These are phyloP conservation scores for Aspergillus sp. DNA, from an alignment of 2,329 filamentous ascomycete species.

Conservation along the genomic window DNA sequence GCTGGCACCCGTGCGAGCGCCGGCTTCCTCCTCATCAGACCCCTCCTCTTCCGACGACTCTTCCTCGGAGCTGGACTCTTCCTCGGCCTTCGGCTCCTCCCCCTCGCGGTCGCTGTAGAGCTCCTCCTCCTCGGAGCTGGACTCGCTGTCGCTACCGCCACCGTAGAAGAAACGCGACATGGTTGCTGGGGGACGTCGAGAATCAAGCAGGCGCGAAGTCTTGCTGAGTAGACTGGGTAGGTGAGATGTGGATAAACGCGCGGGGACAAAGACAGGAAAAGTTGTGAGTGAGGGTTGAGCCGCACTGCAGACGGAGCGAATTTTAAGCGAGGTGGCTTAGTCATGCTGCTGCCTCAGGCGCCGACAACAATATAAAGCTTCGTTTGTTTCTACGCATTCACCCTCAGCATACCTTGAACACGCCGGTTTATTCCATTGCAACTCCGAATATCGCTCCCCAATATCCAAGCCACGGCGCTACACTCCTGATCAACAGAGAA, in stretches of 20 bases:
- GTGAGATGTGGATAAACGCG: constrained; percentile 4
- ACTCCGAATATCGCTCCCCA: constrained; percentile 1
- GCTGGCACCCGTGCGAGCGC: constrained; percentile 59
- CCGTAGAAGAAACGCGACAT: constrained; percentile 98
- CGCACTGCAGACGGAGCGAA: constrained; percentile 28
- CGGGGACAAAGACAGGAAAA: neutral
- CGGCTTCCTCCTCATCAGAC: constrained; percentile 45
- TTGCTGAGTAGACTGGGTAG: constrained; percentile 13
- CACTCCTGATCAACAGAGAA: constrained; percentile 4
- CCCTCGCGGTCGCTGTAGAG: constrained; percentile 75
- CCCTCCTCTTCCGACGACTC: constrained; percentile 49
- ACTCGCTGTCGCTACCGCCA: constrained; percentile 91
- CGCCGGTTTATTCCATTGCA: too few relatives aligned
- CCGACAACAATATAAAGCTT: neutral
- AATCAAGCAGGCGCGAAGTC: constrained; percentile 11
- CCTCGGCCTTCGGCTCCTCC: constrained; percentile 48
- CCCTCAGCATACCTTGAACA: neutral
- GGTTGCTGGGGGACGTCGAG: constrained; percentile 32
- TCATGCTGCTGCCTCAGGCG: constrained; percentile 7
- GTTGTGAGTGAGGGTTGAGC: too few relatives aligned
- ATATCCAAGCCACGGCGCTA: constrained; percentile 16
- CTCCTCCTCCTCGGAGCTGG: constrained; percentile 85
- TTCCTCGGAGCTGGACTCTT: constrained; percentile 46
- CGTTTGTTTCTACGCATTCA: too few relatives aligned
- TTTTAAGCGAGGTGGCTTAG: constrained; percentile 38